Evolutionary conservation across 2,329 filamentous ascomycete species (phyloP).

Genomic region (Plenodomus lindquistii): DNA sequence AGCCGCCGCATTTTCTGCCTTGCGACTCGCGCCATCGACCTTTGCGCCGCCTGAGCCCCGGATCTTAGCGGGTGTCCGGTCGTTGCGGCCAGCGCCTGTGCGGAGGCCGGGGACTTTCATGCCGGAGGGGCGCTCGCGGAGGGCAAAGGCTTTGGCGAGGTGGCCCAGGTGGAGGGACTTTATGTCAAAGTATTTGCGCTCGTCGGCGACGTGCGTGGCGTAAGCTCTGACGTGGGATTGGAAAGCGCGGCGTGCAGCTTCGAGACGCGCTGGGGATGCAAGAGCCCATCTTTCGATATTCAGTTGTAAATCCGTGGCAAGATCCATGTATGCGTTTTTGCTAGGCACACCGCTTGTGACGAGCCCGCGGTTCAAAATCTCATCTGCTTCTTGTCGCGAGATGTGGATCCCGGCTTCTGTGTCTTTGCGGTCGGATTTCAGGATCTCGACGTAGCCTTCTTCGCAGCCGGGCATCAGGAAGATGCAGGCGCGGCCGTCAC

Average conservation of each 20-base stretch:
- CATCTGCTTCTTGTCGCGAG: constrained; percentile 63
- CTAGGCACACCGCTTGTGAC: constrained; percentile 38
- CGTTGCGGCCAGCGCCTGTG: constrained; percentile 47
- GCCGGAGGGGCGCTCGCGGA: constrained; percentile 84
- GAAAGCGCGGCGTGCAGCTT: constrained; percentile 82
- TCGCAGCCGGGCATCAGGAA: constrained; percentile 91
- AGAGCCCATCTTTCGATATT: constrained; percentile 68
- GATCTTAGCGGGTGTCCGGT: constrained; percentile 45
- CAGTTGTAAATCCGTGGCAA: constrained; percentile 69
- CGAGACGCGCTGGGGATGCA: constrained; percentile 69
- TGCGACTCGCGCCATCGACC: constrained; percentile 44
- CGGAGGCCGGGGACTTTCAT: constrained; percentile 63
- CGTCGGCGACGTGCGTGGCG: constrained; percentile 85
- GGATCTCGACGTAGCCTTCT: constrained; percentile 82
- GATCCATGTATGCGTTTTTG: constrained; percentile 64
- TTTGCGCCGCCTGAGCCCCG: constrained; percentile 34
- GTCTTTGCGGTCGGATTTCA: constrained; percentile 71
- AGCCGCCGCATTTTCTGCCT: constrained; percentile 26
- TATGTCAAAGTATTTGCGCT: constrained; percentile 88
- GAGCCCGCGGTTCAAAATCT: constrained; percentile 70
- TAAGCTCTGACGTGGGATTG: constrained; percentile 94
- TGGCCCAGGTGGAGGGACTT: constrained; percentile 89
- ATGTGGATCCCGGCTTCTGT: constrained; percentile 62
- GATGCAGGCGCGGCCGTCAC: constrained; percentile 81
- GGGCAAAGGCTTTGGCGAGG: constrained; percentile 87